These are phyloP conservation scores for Vicia villosa DNA, from an alignment of 306 rosid species.

Conservation along the genomic window DNA sequence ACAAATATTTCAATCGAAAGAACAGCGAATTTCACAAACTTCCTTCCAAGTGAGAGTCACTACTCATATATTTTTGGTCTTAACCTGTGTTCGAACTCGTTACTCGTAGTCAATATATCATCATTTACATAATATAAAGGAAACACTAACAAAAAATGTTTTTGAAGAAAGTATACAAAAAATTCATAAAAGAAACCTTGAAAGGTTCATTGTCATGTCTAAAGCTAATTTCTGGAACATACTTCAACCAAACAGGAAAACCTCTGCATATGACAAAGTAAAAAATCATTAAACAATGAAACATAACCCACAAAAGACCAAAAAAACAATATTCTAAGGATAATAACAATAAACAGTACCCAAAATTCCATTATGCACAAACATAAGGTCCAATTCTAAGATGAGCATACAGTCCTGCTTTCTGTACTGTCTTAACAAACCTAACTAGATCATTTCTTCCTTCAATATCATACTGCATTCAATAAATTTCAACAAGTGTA, in stretches of 20 bases:
- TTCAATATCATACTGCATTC: constrained; percentile 84
- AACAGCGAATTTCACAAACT: constrained; percentile 1
- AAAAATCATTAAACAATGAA: neutral
- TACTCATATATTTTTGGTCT: neutral
- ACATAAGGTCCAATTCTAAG: constrained; percentile 99
- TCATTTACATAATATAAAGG: too few relatives aligned
- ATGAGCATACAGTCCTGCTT: constrained; percentile 90
- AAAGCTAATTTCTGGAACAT: constrained; percentile 96
- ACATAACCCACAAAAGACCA: neutral
- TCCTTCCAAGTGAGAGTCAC: neutral
- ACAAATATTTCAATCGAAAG: constrained; percentile 3
- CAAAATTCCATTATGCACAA: constrained; percentile 99
- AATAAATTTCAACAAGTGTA: constrained; percentile 22
- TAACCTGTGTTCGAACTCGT: neutral
- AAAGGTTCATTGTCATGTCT: constrained; percentile 98
- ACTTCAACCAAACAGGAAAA: constrained; percentile 99
- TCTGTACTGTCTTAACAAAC: constrained; percentile 82
- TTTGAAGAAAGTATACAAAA: constrained; percentile 12
- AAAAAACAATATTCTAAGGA: constrained; percentile 21
- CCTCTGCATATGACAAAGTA: constrained; percentile 60
- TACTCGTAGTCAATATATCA: neutral
- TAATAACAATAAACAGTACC: constrained; percentile 51
- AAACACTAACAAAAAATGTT: constrained; percentile 2
- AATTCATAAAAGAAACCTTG: constrained; percentile 61
- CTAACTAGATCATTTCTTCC: constrained; percentile 91